A percentile compares a stretch with the other conserved stretches of the same genome.
phyloP scores from a whole-genome alignment of 805 yeast genomes.

The Kodamaea hsintzibuensis region DNA sequence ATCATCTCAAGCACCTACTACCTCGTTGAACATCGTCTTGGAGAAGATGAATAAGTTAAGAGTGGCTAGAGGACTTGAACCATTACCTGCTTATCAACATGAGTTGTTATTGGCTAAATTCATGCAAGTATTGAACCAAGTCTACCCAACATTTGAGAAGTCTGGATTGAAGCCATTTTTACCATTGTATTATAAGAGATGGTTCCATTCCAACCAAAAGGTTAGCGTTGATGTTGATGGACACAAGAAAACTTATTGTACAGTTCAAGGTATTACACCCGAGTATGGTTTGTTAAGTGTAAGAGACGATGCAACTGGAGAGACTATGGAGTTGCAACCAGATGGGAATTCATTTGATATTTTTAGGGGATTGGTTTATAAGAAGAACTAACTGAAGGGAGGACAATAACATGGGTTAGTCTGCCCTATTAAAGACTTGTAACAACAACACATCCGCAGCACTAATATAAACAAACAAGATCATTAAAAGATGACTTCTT shows the following conservation, averaged over 20 bases:
- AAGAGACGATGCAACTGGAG: conserved; percentile 56
- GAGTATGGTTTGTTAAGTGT: conserved; percentile 86
- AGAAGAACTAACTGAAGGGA: conserved; percentile 22
- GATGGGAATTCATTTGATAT: conserved; percentile 98
- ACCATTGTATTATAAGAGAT: conserved; percentile 69
- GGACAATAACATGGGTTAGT: too few relatives aligned
- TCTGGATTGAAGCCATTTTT: conserved; percentile 72
- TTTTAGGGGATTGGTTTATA: conserved; percentile 79
- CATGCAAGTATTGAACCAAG: conserved; percentile 62
- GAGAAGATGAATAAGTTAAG: conserved; percentile 58
- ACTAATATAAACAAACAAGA: too few relatives aligned
- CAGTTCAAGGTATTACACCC: conserved; percentile 74
- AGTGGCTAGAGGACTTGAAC: conserved; percentile 37
- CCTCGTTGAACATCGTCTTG: conserved; percentile 77
- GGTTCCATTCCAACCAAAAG: conserved; percentile 81
- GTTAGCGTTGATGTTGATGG: conserved; percentile 62
- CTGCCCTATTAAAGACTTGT: too few relatives aligned
- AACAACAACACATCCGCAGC: too few relatives aligned
- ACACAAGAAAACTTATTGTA: conserved; percentile 39
- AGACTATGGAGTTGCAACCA: conserved; percentile 75
- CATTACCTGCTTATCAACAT: conserved; percentile 47
- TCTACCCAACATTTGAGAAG: conserved; percentile 56
- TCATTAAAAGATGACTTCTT: too few relatives aligned
- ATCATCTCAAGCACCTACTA: conserved; percentile 85
- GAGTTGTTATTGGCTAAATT: conserved; percentile 67